These are phyloP conservation scores for Lentinula edodes DNA, from an alignment of 768 basidiomycete genomes.

Conservation along the genomic window DNA sequence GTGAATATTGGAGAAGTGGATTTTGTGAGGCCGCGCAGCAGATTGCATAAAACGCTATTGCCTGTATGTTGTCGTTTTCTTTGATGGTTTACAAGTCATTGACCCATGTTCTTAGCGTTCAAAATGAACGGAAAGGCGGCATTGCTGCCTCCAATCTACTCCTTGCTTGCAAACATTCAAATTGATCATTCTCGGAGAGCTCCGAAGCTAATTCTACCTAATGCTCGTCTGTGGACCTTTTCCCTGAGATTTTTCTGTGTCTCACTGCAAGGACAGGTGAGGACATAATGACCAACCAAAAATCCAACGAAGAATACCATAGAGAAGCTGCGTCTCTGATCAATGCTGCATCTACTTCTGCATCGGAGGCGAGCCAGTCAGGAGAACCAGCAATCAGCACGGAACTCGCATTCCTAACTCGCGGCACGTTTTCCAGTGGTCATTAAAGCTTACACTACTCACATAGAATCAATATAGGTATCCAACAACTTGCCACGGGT, in stretches of 20 bases:
- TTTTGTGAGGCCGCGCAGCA: constrained; percentile 72
- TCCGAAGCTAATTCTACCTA: constrained; percentile 69
- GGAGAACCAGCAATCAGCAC: constrained; percentile 39
- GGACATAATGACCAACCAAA: constrained; percentile 54
- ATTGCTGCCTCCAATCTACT: constrained; percentile 67
- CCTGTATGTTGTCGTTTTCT: constrained; percentile 41
- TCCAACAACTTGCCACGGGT: constrained; percentile 75
- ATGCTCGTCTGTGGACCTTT: constrained; percentile 57
- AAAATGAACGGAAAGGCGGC: constrained; percentile 40
- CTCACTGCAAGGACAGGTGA: constrained; percentile 39
- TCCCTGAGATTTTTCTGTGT: background rate
- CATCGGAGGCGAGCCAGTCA: constrained; percentile 34
- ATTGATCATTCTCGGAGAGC: constrained; percentile 76
- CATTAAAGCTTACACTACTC: background rate
- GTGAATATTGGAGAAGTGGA: constrained; percentile 83
- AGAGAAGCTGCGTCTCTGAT: constrained; percentile 64
- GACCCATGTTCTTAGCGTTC: constrained; percentile 36
- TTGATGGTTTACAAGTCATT: constrained; percentile 4
- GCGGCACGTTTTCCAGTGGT: constrained; percentile 38
- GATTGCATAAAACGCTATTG: constrained; percentile 61
- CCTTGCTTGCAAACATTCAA: constrained; percentile 81
- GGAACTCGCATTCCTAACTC: constrained; percentile 56
- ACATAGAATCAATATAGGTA: constrained; percentile 40
- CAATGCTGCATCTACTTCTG: constrained; percentile 51
- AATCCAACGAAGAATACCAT: constrained; percentile 63